Conservation (phyloP, 2,329 filamentous ascomycete genomes). For the Neonectria punicea region DNA sequence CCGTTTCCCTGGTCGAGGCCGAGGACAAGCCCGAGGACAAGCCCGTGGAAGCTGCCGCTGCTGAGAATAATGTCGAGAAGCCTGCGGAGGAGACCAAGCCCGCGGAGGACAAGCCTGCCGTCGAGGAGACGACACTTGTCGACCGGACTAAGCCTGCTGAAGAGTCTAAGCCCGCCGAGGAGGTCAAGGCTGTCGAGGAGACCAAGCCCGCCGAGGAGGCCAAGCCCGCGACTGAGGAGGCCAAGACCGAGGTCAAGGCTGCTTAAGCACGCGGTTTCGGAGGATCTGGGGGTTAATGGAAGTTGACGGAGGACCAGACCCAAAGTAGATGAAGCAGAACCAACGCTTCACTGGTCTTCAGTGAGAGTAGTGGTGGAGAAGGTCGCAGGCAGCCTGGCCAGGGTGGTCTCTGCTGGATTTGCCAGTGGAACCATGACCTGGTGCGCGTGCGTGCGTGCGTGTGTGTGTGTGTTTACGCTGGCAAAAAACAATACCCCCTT, state of each 20-base stretch:
- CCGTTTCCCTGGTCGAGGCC: constrained; percentile 42
- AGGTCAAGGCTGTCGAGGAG: constrained; percentile 16
- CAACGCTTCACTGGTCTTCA: background rate
- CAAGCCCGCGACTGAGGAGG: constrained; percentile 6
- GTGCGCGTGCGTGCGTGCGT: constrained; percentile 11
- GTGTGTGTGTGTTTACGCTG: constrained; percentile 15
- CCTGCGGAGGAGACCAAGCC: constrained; percentile 31
- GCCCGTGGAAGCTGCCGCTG: constrained; percentile 17
- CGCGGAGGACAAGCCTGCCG: constrained; percentile 18
- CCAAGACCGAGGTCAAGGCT: constrained; percentile 20
- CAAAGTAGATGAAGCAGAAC: background rate
- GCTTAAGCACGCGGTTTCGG: constrained; percentile 5
- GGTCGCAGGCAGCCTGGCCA: background rate
- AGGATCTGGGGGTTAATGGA: background rate
- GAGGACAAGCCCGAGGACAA: constrained; percentile 24
- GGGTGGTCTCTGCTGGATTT: constrained; percentile 13
- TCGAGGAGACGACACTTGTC: constrained; percentile 6
- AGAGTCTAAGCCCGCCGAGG: constrained; percentile 5
- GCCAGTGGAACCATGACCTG: constrained; percentile 14
- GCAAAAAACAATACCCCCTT: constrained; percentile 24
- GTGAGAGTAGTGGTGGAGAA: constrained; percentile 8
- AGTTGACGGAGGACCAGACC: background rate
- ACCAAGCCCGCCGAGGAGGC: constrained; percentile 8
- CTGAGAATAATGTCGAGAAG: constrained; percentile 36
- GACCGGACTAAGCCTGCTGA: constrained; percentile 24